Conservation (phyloP, 164 flowering plant genomes). For the Macadamia integrifolia region DNA sequence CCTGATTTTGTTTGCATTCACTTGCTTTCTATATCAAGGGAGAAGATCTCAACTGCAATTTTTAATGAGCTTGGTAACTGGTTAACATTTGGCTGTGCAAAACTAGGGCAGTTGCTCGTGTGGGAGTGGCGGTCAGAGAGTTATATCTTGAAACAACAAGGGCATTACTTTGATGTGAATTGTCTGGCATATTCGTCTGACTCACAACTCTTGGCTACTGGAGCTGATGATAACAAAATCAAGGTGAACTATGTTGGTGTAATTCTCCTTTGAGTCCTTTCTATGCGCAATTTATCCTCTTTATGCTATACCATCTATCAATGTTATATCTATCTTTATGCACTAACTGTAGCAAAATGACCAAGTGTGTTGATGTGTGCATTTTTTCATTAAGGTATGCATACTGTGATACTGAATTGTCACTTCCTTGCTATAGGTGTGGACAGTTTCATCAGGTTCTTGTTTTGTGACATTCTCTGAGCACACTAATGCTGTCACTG, state of each 20-base stretch:
- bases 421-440: constrained; percentile 52
- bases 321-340: neutral
- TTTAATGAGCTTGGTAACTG: constrained; percentile 91
- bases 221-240: constrained; percentile 97
- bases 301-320: neutral
- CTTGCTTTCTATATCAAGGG: constrained; percentile 80
- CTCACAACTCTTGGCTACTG: constrained; percentile 94
- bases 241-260: constrained; percentile 44
- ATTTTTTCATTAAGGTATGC: neutral
- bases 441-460: constrained; percentile 91
- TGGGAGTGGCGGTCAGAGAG: constrained; percentile 99
- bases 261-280: too few species aligned
- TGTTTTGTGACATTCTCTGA: constrained; percentile 92
- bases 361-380: neutral
- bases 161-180: constrained; percentile 97
- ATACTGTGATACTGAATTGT: neutral
- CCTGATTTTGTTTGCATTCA: constrained; percentile 92
- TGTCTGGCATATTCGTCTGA: constrained; percentile 89
- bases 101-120: constrained; percentile 91
- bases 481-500: constrained; percentile 95
- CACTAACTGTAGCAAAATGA: neutral
- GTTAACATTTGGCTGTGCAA: constrained; percentile 94
- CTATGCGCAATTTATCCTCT: neutral
- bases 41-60: constrained; percentile 87
- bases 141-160: constrained; percentile 92